phyloP scores from a whole-genome alignment of 768 basidiomycete genomes.

The Tephrocybe rancida region DNA sequence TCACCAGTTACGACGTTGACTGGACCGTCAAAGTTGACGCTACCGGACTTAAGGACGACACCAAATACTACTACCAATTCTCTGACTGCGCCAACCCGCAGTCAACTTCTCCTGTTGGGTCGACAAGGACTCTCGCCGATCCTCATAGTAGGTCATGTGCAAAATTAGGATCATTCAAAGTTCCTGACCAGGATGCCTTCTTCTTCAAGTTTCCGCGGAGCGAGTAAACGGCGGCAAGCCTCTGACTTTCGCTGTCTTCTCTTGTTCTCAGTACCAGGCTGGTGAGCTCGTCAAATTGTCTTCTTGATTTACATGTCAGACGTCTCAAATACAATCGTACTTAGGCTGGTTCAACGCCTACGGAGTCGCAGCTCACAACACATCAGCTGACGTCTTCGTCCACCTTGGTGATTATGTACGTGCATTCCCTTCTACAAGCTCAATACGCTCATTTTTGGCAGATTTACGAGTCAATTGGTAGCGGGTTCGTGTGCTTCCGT shows the following conservation, averaged over 20 bases:
- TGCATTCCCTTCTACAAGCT: neutral
- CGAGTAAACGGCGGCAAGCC: conserved; percentile 55
- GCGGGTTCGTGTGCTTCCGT: conserved; percentile 23
- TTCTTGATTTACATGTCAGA: too few relatives aligned
- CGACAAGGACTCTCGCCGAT: conserved; percentile 42
- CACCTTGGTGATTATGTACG: conserved; percentile 57
- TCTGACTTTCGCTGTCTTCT: conserved; percentile 58
- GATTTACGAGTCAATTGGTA: conserved; percentile 54
- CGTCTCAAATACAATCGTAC: too few relatives aligned
- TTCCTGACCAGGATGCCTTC: neutral
- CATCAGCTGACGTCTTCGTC: conserved; percentile 52
- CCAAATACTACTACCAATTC: conserved; percentile 46
- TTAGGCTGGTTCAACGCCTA: conserved; percentile 56
- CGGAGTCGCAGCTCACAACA: conserved; percentile 45
- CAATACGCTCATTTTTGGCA: conserved; percentile 13
- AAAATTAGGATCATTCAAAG: neutral
- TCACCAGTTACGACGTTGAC: conserved; percentile 61
- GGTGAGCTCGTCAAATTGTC: conserved; percentile 27
- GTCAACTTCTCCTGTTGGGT: conserved; percentile 48
- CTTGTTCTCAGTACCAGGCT: conserved; percentile 56
- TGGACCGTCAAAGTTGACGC: conserved; percentile 67
- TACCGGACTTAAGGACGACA: conserved; percentile 47
- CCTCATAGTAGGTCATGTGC: neutral
- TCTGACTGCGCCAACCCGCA: conserved; percentile 51
- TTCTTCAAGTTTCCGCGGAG: conserved; percentile 33